Evolutionary conservation across 1,284 basidiomycete species (phyloP).

Genomic region (Pseudomicrostroma phylloplanum): DNA sequence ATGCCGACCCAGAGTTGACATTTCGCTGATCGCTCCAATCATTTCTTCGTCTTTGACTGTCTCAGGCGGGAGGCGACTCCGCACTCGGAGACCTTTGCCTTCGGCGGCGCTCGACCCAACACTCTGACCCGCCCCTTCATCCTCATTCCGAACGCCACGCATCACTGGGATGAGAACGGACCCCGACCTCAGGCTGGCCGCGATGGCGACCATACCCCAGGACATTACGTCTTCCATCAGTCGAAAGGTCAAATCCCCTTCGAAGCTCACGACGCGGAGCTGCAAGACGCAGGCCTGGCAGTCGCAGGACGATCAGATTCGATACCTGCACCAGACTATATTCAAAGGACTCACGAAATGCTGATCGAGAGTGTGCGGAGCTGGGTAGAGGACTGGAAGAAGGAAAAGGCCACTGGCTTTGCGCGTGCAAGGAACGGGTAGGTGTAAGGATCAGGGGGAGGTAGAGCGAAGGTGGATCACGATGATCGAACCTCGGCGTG

Average conservation of each 20-base stretch:
- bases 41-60: constrained; percentile 63
- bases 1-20: background rate
- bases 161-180: constrained; percentile 38
- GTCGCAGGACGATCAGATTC: background rate
- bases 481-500: too few species aligned
- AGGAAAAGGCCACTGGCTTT: constrained; percentile 1
- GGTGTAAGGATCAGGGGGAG: too few species aligned
- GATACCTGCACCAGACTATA: background rate
- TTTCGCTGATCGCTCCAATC: constrained; percentile 4
- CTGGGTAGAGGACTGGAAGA: constrained; percentile 3
- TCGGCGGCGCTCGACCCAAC: constrained; percentile 66
- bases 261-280: too few species aligned
- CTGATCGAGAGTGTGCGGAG: background rate
- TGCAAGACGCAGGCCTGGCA: too few species aligned
- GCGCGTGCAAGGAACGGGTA: too few species aligned
- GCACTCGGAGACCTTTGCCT: constrained; percentile 61
- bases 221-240: background rate
- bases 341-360: background rate
- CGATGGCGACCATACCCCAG: background rate
- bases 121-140: constrained; percentile 74
- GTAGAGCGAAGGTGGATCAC: too few species aligned
- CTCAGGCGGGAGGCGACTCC: constrained; percentile 66
- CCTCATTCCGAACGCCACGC: constrained; percentile 62
- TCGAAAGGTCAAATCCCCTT: too few species aligned
- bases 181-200: background rate